These are phyloP conservation scores for Mallotus japonicus DNA, from an alignment of 441 rosid genomes.

Conservation along the genomic window DNA sequence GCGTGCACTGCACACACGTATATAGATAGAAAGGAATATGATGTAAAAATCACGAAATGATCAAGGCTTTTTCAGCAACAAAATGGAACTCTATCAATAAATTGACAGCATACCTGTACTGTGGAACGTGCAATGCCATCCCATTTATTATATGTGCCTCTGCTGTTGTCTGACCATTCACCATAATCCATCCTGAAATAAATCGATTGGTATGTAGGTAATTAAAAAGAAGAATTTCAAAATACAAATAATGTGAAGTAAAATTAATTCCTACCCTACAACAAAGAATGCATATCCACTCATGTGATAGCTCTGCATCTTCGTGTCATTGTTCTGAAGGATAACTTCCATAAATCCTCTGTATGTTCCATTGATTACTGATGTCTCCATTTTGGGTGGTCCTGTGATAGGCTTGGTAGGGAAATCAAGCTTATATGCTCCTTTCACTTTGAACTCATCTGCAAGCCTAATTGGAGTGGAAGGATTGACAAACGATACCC, in stretches of 20 bases:
- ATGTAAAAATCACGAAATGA: not conserved
- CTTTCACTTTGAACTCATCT: constrained; percentile 64
- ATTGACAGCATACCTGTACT: constrained; percentile 51
- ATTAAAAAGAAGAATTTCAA: constrained; percentile 11
- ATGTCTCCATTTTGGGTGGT: constrained; percentile 55
- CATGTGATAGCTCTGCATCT: constrained; percentile 83
- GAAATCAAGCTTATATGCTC: constrained; percentile 85
- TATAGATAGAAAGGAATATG: not conserved
- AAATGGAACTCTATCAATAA: too few species aligned
- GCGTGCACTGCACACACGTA: not conserved
- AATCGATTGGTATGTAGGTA: constrained; percentile 11
- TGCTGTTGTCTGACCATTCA: constrained; percentile 87
- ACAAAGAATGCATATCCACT: constrained; percentile 89
- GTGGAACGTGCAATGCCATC: constrained; percentile 90
- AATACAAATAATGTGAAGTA: not conserved
- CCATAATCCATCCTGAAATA: constrained; percentile 91
- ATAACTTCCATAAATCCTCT: constrained; percentile 88
- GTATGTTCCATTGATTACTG: constrained; percentile 84
- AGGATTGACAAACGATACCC: constrained; percentile 76
- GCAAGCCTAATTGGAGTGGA: constrained; percentile 82
- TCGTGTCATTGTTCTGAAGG: constrained; percentile 91
- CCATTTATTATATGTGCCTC: constrained; percentile 93
- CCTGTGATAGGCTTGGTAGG: constrained; percentile 74
- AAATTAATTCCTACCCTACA: constrained; percentile 59
- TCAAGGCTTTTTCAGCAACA: not conserved